These are phyloP conservation scores for Populus hybrid DNA, from an alignment of 441 rosid species.

Conservation along the genomic window DNA sequence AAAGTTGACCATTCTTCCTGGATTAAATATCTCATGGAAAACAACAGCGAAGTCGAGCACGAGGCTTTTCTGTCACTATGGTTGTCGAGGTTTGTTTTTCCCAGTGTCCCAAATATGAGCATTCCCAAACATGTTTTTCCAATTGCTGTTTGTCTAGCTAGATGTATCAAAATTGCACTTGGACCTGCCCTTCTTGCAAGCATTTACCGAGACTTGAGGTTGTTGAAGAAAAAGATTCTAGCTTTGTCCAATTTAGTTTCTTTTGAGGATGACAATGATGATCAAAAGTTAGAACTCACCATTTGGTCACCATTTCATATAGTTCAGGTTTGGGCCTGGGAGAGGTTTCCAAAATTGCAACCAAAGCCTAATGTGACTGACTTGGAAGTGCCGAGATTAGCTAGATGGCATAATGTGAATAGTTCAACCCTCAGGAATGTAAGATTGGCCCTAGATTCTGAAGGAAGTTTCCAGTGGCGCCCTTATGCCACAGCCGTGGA, in stretches of 20 bases:
- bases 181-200: constrained; percentile 47
- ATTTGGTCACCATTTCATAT: constrained; percentile 49
- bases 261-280: constrained; percentile 4
- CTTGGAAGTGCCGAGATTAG: constrained; percentile 34
- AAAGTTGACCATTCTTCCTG: neutral
- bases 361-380: constrained; percentile 26
- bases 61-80: constrained; percentile 23
- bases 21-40: constrained; percentile 21
- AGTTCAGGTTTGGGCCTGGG: constrained; percentile 62
- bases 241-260: neutral
- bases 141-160: constrained; percentile 34
- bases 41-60: constrained; percentile 29
- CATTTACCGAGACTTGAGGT: constrained; percentile 42
- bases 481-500: constrained; percentile 35
- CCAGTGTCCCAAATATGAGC: neutral
- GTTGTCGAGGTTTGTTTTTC: constrained; percentile 39
- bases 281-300: neutral
- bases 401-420: constrained; percentile 36
- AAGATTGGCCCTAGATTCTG: constrained; percentile 27
- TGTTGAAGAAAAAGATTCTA: constrained; percentile 14
- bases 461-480: constrained; percentile 48
- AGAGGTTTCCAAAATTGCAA: constrained; percentile 36
- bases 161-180: constrained; percentile 43
- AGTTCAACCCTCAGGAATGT: constrained; percentile 32
- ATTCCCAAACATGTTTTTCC: constrained; percentile 15